These are phyloP conservation scores for Jaltomata sinuosa DNA, from an alignment of 257 asterid species.

Conservation along the genomic window DNA sequence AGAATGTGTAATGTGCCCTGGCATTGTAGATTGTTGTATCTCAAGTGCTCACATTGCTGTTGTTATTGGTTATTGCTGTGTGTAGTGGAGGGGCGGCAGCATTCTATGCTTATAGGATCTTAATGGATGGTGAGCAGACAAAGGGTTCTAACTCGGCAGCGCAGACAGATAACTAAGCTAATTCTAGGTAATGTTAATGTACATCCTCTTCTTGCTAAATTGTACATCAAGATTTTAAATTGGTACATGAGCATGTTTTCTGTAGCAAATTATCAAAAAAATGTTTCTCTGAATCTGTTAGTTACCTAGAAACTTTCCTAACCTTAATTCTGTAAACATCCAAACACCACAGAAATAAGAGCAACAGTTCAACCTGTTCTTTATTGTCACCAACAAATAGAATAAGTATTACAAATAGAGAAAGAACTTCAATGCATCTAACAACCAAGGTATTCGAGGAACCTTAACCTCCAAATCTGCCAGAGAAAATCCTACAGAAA, in stretches of 20 bases:
- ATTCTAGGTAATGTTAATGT: background rate
- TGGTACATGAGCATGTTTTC: background rate
- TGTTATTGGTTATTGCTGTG: background rate
- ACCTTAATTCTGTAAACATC: background rate
- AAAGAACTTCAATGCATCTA: background rate
- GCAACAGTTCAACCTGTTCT: background rate
- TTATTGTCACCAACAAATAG: background rate
- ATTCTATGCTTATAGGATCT: slow-evolving; percentile 68
- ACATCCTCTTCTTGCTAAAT: background rate
- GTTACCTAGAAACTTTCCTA: background rate
- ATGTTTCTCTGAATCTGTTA: background rate
- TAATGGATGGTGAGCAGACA: slow-evolving; percentile 44
- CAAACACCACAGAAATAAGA: background rate
- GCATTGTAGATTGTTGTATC: background rate
- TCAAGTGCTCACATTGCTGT: background rate
- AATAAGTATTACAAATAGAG: background rate
- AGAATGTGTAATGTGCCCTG: background rate
- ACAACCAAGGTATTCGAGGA: background rate
- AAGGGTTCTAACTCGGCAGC: slow-evolving; percentile 31
- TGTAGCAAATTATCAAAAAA: background rate
- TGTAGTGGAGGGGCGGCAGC: slow-evolving; percentile 81
- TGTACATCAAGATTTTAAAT: background rate
- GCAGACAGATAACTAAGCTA: slow-evolving; percentile 27
- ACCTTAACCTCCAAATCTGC: background rate
- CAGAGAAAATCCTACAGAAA: background rate